Base-by-base conservation (phyloP, 345 rosid genomes). In the Dipteronia sinensis region DNA sequence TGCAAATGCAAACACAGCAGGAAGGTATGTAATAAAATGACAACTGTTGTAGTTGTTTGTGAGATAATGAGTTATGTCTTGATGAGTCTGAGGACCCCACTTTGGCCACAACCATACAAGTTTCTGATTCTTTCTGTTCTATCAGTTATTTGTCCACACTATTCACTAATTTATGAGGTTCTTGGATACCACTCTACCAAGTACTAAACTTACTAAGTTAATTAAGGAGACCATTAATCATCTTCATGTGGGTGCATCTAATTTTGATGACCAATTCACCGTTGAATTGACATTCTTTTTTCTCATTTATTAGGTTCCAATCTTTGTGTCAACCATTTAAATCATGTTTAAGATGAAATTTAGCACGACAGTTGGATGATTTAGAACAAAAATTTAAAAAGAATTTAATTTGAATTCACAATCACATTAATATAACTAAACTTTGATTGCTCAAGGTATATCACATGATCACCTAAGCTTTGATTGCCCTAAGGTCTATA, bases 41-140 rank as follows among this genome's bases (percentile, higher is more conserved):
- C 76, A 73, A 73, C 76, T 59, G 56, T 23, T 23, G 34, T 12
- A 12, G 9, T 10, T 31, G 47, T 10, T 11, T n/a, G 75, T 72
- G 23, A 34, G 55, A 13, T 49, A 15, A 49, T 49, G 55, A 49
- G 17, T 49, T 10, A 49, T 49, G 55, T 49, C 55, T 13, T 49
- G 29, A 20, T 23, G 16, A 59, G 38, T 72, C 56, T 61, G n/a
- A 6, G 3, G 25, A 42, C 42, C 42, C 23, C 62, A 23, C 40
- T 10, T 11, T 16, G 20, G 22, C 58, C 73, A 70, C 62, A 10
- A 16, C 16, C 10, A 13, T 2, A 20, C 75, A 56, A 72, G 31
- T 31, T 72, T 71, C 23, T 19, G 9, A 71, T 71, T 69, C 38
- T 34, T 3, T 34, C 38, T 3, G 38, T 34, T 4, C 38, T 34